Conservation (phyloP, 1,284 basidiomycete species). For the Marasmius tenuissimus region DNA sequence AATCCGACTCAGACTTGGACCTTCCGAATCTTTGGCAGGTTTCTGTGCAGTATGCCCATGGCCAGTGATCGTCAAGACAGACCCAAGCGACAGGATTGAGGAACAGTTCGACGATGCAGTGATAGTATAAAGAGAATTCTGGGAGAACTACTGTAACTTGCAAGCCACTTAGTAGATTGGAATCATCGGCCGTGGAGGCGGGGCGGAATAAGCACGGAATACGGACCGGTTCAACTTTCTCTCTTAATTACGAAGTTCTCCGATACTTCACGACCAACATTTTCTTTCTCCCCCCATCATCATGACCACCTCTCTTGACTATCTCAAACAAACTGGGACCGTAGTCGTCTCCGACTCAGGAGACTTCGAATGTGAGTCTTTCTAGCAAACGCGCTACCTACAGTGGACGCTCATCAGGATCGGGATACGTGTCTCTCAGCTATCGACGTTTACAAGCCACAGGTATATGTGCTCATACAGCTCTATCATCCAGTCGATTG, state of each 20-base stretch:
- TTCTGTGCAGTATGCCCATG: too few species aligned
- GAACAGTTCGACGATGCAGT: too few species aligned
- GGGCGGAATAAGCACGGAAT: too few species aligned
- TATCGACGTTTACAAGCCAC: conserved; percentile 92
- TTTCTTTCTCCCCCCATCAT: conserved; percentile 23
- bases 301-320: conserved; percentile 89
- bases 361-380: conserved; percentile 73
- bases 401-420: conserved; percentile 8
- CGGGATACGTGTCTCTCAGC: conserved; percentile 37
- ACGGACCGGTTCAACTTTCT: background rate
- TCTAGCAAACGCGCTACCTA: background rate
- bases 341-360: conserved; percentile 94
- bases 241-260: background rate
- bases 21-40: too few species aligned
- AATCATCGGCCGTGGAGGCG: too few species aligned
- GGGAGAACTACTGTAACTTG: too few species aligned
- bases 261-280: background rate
- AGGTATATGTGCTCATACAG: conserved; percentile 41
- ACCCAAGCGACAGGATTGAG: too few species aligned
- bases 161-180: too few species aligned
- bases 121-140: too few species aligned
- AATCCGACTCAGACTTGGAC: too few species aligned
- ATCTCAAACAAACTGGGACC: conserved; percentile 88
- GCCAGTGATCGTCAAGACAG: too few species aligned
- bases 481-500: background rate